Conservation (phyloP, 345 rosid species). For the Psidium guajava region DNA sequence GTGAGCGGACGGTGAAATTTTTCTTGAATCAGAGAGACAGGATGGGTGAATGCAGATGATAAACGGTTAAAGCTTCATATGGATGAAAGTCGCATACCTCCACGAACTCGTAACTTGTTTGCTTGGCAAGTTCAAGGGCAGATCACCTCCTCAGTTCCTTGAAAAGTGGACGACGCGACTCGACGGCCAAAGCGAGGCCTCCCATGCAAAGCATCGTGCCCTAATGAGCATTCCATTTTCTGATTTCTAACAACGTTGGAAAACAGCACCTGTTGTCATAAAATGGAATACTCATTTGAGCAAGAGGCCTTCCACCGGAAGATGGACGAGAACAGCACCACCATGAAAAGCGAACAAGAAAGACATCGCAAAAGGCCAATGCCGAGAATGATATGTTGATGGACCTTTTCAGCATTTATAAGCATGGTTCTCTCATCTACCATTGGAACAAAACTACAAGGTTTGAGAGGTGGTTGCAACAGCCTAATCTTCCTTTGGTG, state of each 20-base stretch:
- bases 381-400: background rate
- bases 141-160: background rate
- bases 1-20: background rate
- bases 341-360: background rate
- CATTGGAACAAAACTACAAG: background rate
- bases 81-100: background rate
- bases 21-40: background rate
- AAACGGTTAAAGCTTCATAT: background rate
- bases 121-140: background rate
- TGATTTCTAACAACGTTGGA: background rate
- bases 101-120: background rate
- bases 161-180: background rate
- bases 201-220: conserved; percentile 23
- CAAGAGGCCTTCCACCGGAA: conserved; percentile 19
- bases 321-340: background rate
- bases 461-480: conserved; percentile 16
- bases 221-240: conserved; percentile 24
- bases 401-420: background rate
- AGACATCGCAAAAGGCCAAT: background rate
- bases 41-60: background rate
- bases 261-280: background rate
- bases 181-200: background rate
- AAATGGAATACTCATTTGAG: conserved; percentile 47
- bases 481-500: background rate
- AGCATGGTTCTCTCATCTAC: conserved; percentile 5